phyloP scores from a whole-genome alignment of 2,329 filamentous ascomycete species.

The Seiridium unicorne region DNA sequence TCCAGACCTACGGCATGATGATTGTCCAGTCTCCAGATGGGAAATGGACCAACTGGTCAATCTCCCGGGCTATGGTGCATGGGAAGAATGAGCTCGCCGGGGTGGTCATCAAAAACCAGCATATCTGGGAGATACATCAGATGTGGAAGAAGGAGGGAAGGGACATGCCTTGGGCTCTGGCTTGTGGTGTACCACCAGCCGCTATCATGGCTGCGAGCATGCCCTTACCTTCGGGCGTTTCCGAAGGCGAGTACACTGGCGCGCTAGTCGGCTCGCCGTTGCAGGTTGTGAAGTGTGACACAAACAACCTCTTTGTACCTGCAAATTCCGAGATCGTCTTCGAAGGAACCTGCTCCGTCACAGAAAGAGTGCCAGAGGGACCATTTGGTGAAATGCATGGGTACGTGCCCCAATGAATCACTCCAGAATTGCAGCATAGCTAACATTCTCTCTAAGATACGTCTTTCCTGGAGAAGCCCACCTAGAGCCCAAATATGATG shows the following conservation, averaged over 20 bases:
- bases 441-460: constrained; percentile 19
- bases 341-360: constrained; percentile 45
- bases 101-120: constrained; percentile 42
- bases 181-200: constrained; percentile 46
- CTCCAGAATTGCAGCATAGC: background rate
- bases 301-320: constrained; percentile 45
- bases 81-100: constrained; percentile 39
- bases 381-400: constrained; percentile 49
- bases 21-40: constrained; percentile 42
- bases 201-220: constrained; percentile 47
- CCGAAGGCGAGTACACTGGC: constrained; percentile 46
- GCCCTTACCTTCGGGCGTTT: constrained; percentile 46
- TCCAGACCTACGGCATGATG: constrained; percentile 50
- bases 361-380: constrained; percentile 41
- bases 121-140: constrained; percentile 44
- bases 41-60: constrained; percentile 47
- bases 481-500: constrained; percentile 36
- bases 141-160: constrained; percentile 43
- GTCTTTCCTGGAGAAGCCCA: constrained; percentile 37
- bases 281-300: constrained; percentile 52
- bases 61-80: constrained; percentile 44
- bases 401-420: background rate
- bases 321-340: constrained; percentile 50
- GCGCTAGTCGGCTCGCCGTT: constrained; percentile 41
- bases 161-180: constrained; percentile 45